These are phyloP conservation scores for Camelina neglecta DNA, from an alignment of 345 rosid genomes.

Conservation along the genomic window DNA sequence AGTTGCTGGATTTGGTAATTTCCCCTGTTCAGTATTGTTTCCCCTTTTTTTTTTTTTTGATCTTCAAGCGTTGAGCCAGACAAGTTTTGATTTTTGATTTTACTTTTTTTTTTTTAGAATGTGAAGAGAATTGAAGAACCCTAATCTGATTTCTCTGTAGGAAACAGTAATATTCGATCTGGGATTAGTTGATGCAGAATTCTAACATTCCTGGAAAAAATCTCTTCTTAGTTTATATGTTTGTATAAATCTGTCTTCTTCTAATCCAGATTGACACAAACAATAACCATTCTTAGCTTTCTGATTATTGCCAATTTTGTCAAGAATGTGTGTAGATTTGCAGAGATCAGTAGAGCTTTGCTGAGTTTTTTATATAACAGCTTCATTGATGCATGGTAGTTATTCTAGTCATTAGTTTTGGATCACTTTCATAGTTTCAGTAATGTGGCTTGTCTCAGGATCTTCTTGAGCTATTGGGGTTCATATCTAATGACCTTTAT, in stretches of 20 bases:
- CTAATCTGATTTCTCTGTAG: constrained; percentile 3
- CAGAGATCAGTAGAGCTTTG: not conserved
- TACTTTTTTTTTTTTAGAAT: not conserved
- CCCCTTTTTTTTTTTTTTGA: not conserved
- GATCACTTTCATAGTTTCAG: constrained; percentile 5
- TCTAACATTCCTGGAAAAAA: constrained; percentile 11
- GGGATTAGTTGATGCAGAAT: constrained; percentile 9
- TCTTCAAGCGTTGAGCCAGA: constrained; percentile 26
- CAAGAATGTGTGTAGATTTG: not conserved
- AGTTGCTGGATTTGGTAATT: not conserved
- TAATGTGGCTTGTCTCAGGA: constrained; percentile 29
- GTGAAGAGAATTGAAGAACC: constrained; percentile 22
- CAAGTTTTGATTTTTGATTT: not conserved
- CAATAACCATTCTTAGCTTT: not conserved
- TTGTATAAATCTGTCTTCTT: no score
- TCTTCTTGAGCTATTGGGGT: not conserved
- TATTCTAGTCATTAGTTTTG: constrained; percentile 10
- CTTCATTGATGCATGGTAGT: not conserved
- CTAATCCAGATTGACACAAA: not conserved
- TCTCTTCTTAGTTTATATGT: no score
- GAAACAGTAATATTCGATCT: not conserved
- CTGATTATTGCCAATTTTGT: not conserved
- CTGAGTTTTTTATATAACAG: not conserved
- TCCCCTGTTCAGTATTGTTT: not conserved
- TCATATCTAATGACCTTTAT: not conserved